phyloP scores from a whole-genome alignment of 768 basidiomycete species.

The Suillus subaureus region DNA sequence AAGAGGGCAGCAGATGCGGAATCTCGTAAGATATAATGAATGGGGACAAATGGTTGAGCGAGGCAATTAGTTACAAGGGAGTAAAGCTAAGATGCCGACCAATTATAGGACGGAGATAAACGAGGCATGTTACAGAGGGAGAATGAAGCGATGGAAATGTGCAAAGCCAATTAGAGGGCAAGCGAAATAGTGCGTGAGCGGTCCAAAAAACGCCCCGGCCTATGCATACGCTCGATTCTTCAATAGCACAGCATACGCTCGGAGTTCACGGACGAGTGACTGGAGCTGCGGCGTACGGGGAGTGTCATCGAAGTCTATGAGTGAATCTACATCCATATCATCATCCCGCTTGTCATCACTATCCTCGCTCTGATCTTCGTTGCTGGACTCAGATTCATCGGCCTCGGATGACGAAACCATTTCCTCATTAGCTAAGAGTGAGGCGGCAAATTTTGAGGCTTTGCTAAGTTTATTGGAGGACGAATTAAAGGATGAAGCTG shows the following conservation, averaged over 20 bases:
- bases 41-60: background rate
- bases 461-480: background rate
- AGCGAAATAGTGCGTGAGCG: background rate
- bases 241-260: slow-evolving; percentile 56
- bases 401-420: slow-evolving; percentile 8
- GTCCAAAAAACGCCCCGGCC: background rate
- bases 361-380: slow-evolving; percentile 10
- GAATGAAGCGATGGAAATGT: background rate
- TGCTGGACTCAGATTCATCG: background rate
- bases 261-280: slow-evolving; percentile 53
- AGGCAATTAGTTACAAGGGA: background rate
- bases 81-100: background rate
- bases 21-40: background rate
- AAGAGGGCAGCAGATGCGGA: background rate
- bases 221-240: background rate
- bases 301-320: slow-evolving; percentile 5
- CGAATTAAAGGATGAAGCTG: background rate
- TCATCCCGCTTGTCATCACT: slow-evolving; percentile 7
- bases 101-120: background rate
- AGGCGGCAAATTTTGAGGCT: background rate
- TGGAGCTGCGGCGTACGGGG: slow-evolving; percentile 39
- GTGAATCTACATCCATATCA: slow-evolving; percentile 17
- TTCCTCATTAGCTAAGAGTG: slow-evolving; percentile 9
- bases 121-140: background rate
- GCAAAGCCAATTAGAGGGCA: background rate